Base-by-base conservation (phyloP, 2,329 filamentous ascomycete species). In the Colletotrichum sp. region DNA sequence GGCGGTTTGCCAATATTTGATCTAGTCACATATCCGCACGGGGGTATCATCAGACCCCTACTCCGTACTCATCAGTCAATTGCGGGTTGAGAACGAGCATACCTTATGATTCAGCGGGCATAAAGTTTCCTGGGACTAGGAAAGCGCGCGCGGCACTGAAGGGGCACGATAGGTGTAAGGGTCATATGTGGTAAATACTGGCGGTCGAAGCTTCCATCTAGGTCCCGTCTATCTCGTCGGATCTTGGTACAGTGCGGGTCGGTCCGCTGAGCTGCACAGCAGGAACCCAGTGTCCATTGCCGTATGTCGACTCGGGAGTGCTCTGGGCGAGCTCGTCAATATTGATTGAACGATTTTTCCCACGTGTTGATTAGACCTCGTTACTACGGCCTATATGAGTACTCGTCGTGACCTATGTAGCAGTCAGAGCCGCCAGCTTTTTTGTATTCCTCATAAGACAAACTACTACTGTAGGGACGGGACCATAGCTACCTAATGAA, bases 231-330 rank as follows among this genome's bases (percentile, higher is more conserved):
- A 52, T 52, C 2, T 52, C 18, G 43, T 52, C 43, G 43, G 43
- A 52, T 52, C 43, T 52, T 52, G 43, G 43, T 52, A 52, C 43
- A 52, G 43, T 13, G 43, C 43, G 43, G n/a, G 43, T 52, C 43
- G 43, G 43, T 52, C 43, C 43, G 43, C 43, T 21, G 43, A 52
- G 43, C n/a, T 52, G 43, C 43, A 52, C 18, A 52, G 43, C 43
- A 52, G 43, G n/a, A 52, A 52, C 10, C n/a, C 10, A n/a, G 18
- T 48, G n/a, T 59, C 43, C 2, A 21, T 52, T 52, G 43, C n/a
- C n/a, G 6, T 52, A 13, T 21, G 43, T 52, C 3, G n/a, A 13
- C n/a, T 52, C 2, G n/a, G 0, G 9, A 52, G 1, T 0, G 43
- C n/a, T 21, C 43, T 52, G 12, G 43, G 10, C 6, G 43, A 48